Evolutionary conservation across 1,139 yeast genomes (phyloP).

Genomic region (Geotrichum aggregatum): DNA sequence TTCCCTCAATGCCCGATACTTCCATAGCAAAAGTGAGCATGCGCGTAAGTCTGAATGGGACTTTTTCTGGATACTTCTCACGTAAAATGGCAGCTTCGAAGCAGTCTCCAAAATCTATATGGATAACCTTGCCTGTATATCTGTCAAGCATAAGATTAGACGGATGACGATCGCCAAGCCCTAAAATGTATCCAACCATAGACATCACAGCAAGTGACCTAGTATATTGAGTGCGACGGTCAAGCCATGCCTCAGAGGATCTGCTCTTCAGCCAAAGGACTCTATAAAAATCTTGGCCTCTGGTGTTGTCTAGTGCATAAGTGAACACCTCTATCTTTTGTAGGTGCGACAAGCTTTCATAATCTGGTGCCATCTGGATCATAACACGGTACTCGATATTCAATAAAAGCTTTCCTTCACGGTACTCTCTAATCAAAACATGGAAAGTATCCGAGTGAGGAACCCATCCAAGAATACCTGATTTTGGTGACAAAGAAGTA

Average conservation of each 20-base stretch:
- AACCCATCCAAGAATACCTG: constrained; percentile 97
- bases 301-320: constrained; percentile 88
- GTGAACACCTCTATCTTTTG: constrained; percentile 97
- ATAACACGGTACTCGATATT: constrained; percentile 93
- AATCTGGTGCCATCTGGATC: constrained; percentile 98
- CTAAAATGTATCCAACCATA: constrained; percentile 94
- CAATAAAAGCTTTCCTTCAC: constrained; percentile 84
- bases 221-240: constrained; percentile 92
- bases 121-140: constrained; percentile 89
- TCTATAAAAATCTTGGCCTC: constrained; percentile 93
- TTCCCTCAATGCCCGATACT: constrained; percentile 97
- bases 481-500: constrained; percentile 91
- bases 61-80: constrained; percentile 96
- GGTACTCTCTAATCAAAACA: constrained; percentile 81
- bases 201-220: constrained; percentile 97
- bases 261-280: constrained; percentile 94
- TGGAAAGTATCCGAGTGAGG: constrained; percentile 97
- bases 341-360: constrained; percentile 78
- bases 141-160: constrained; percentile 94
- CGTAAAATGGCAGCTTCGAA: constrained; percentile 96
- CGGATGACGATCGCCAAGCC: constrained; percentile 97
- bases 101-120: constrained; percentile 98
- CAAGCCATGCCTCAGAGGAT: constrained; percentile 96
- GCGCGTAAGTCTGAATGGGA: constrained; percentile 92
- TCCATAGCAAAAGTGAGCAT: constrained; percentile 99